Evolutionary conservation across 2,329 filamentous ascomycete species (phyloP).

Genomic region (Phyllosticta paracitricarpa): DNA sequence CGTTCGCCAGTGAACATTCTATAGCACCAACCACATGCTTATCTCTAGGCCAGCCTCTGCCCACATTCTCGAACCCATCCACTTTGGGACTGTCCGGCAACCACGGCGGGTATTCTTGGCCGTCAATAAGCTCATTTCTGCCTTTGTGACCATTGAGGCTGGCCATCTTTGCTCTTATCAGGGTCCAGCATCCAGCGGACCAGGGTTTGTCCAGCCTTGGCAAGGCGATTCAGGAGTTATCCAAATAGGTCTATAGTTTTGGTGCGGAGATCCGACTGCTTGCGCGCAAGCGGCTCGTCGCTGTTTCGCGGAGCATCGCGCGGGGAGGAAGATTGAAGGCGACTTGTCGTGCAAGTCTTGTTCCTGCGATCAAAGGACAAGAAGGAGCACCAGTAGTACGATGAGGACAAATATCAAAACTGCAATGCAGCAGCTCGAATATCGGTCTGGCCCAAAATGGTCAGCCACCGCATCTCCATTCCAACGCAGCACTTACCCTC

Average conservation of each 20-base stretch:
- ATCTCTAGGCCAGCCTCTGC: not conserved
- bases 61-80: not conserved
- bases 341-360: not conserved
- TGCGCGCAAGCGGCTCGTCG: not conserved
- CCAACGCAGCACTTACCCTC: slow-evolving; percentile 56
- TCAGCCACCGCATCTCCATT: slow-evolving; percentile 7
- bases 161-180: not conserved
- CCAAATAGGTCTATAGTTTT: not conserved
- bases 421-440: slow-evolving; percentile 84
- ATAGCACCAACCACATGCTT: not conserved
- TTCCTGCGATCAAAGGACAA: slow-evolving; percentile 34
- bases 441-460: slow-evolving; percentile 40
- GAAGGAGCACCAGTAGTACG: slow-evolving; percentile 69
- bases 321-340: not conserved
- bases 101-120: not conserved
- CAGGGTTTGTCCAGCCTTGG: not conserved
- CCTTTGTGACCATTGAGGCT: not conserved
- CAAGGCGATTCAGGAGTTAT: not conserved
- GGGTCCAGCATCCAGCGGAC: not conserved
- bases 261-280: not conserved
- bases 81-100: not conserved
- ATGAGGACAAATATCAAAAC: slow-evolving; percentile 83
- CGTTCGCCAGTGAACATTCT: not conserved
- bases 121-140: not conserved
- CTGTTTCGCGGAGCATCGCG: not conserved